Evolutionary conservation across 2,329 filamentous ascomycete genomes (phyloP), one percentile per base, ranked within the genome.

Genomic region (Keithomyces neogunnii): DNA sequence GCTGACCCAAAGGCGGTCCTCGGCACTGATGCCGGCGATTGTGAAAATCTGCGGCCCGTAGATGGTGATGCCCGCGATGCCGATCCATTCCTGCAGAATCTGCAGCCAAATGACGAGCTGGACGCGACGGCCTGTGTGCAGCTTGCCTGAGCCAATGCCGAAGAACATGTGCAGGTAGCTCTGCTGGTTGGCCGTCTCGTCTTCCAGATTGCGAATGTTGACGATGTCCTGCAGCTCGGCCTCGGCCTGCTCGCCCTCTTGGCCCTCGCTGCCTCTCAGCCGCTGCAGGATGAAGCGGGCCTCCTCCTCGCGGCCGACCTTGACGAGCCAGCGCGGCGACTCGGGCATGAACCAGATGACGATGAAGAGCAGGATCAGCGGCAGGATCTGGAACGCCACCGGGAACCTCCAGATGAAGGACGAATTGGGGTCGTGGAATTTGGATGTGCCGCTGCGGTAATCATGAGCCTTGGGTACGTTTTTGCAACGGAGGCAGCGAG

Each of bases 41-140:
- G 78, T 74, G 63, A 88, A 88, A 50, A 88, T 77, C 2, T 73
- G 73, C 0, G 72, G 73, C 0, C 72, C 73, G 45, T 76, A 82
- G 36, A 87, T 75, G 0, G 83, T 86, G 3, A 88, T 81, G 42
- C 82, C 84, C 0, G 84, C 82, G 54, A 88, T 87, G 0, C 84
- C 82, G 48, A 83, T 76, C 81, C 83, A 86, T 58, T 85, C 80
- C 59, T 86, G 83, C 61, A 87, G 77, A 44, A 87, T 84, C 66
- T 87, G 83, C 7, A 88, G 71, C 83, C 84, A 88, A 36, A 88
- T 74, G 3, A 85, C 83, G 2, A 88, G 73, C 59, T 87, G 83
- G 0, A 87, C 82, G 5, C 85, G 78, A 1, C 85, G 74, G 0
- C 78, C 85, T 0, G 80, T 84, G 56, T 88, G 84, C 7, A 88